These are phyloP conservation scores for Agaricus subrufescens DNA, from an alignment of 768 basidiomycete species.

Conservation along the genomic window DNA sequence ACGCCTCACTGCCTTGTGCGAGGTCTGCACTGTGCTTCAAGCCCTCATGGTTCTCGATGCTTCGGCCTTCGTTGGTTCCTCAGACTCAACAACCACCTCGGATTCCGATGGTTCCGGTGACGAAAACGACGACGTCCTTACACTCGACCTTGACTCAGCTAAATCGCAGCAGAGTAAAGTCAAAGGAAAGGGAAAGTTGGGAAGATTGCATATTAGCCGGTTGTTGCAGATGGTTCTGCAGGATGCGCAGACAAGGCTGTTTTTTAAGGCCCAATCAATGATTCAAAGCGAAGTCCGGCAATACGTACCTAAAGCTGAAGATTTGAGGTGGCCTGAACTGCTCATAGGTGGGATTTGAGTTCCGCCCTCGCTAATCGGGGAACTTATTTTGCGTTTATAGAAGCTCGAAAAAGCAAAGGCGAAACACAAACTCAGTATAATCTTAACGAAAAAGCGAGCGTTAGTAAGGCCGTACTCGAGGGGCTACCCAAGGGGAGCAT, in stretches of 20 bases:
- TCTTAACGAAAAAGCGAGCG: constrained; percentile 56
- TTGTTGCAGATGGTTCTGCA: constrained; percentile 88
- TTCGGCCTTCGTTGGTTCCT: constrained; percentile 23
- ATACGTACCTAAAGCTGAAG: constrained; percentile 71
- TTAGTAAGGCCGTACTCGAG: constrained; percentile 42
- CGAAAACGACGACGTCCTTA: constrained; percentile 29
- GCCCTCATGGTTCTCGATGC: constrained; percentile 94
- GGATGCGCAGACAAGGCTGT: constrained; percentile 92
- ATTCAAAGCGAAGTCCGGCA: constrained; percentile 86
- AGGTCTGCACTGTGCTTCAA: constrained; percentile 94
- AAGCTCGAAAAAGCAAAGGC: not conserved
- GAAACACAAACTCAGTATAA: not conserved
- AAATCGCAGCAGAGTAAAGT: constrained; percentile 23
- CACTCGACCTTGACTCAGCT: constrained; percentile 30
- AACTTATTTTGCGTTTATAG: not conserved
- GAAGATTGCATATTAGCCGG: constrained; percentile 69
- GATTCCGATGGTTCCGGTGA: constrained; percentile 16
- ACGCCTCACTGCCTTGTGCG: constrained; percentile 80
- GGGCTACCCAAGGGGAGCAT: constrained; percentile 21
- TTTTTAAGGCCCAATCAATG: constrained; percentile 93
- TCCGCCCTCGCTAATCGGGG: not conserved
- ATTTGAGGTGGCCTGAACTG: constrained; percentile 84
- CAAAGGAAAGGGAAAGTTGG: constrained; percentile 19
- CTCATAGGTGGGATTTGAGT: constrained; percentile 53
- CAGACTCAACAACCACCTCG: constrained; percentile 7